phyloP scores from a whole-genome alignment of 108 stramenopile genomes.

The Poteriospumella lacustris region DNA sequence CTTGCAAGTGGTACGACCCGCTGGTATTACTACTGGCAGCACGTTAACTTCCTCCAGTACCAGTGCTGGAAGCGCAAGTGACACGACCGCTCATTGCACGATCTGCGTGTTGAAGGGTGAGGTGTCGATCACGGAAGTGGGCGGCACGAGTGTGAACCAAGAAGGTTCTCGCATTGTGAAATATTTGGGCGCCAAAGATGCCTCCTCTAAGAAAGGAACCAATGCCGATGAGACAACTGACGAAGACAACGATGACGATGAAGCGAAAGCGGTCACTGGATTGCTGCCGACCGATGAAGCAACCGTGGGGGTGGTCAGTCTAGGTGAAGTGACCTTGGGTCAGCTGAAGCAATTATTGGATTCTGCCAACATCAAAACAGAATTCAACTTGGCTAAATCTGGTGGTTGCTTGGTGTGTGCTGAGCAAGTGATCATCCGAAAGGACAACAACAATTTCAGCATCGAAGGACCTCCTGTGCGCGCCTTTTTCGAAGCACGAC shows the following conservation, averaged over 20 bases:
- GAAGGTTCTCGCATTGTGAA: not conserved
- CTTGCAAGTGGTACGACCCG: not conserved
- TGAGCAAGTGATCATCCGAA: constrained; percentile 15
- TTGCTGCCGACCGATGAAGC: not conserved
- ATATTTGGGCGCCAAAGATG: not conserved
- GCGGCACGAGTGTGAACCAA: not conserved
- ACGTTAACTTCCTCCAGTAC: not conserved
- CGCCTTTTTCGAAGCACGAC: not conserved
- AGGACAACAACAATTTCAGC: constrained; percentile 4
- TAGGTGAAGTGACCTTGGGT: constrained; percentile 18
- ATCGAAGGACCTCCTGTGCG: constrained; percentile 21
- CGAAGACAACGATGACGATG: not conserved
- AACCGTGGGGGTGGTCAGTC: not conserved
- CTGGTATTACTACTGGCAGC: not conserved
- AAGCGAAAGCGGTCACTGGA: not conserved
- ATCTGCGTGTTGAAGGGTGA: not conserved
- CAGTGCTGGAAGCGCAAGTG: not conserved
- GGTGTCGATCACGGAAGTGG: not conserved
- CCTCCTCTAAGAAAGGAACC: not conserved
- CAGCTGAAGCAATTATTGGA: not conserved
- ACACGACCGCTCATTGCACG: not conserved
- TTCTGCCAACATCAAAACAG: not conserved
- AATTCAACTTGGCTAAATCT: not conserved
- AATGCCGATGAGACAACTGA: constrained; percentile 1
- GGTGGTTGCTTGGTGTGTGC: not conserved